A percentile compares a stretch with the other conserved stretches of the same genome.
These are phyloP conservation scores for Spathaspora gorwiae DNA, from an alignment of 805 yeast species.

Conservation along the genomic window DNA sequence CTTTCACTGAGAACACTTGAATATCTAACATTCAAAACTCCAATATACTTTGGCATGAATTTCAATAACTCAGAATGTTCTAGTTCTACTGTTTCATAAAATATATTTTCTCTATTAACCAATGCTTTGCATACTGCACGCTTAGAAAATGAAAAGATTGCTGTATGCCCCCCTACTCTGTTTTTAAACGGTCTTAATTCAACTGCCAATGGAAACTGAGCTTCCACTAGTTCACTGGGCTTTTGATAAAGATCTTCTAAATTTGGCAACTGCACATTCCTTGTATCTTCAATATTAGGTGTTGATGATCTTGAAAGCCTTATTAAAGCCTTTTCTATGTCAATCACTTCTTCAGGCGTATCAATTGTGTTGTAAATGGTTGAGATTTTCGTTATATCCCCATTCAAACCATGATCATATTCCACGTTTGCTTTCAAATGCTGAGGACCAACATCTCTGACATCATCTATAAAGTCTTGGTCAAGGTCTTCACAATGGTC, in stretches of 20 bases:
- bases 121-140: slow-evolving; percentile 92
- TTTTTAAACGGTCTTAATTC: slow-evolving; percentile 88
- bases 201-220: slow-evolving; percentile 64
- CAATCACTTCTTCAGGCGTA: not conserved
- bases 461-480: not conserved
- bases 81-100: slow-evolving; percentile 86
- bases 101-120: slow-evolving; percentile 81
- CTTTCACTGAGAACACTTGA: slow-evolving; percentile 41
- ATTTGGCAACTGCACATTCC: not conserved
- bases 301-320: slow-evolving; percentile 6
- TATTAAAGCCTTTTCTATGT: slow-evolving; percentile 3
- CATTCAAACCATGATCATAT: slow-evolving; percentile 34
- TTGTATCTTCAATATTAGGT: slow-evolving; percentile 2
- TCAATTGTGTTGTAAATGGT: slow-evolving; percentile 5
- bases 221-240: not conserved
- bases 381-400: slow-evolving; percentile 24
- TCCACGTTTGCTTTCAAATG: slow-evolving; percentile 49
- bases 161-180: slow-evolving; percentile 98
- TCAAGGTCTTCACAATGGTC: not conserved
- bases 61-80: slow-evolving; percentile 69
- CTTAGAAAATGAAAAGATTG: slow-evolving; percentile 86
- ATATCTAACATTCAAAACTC: slow-evolving; percentile 89
- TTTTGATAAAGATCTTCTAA: not conserved
- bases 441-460: slow-evolving; percentile 18
- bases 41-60: slow-evolving; percentile 93